Base-by-base conservation (phyloP, 2,329 filamentous ascomycete species). In the Xylariaceae sp. region DNA sequence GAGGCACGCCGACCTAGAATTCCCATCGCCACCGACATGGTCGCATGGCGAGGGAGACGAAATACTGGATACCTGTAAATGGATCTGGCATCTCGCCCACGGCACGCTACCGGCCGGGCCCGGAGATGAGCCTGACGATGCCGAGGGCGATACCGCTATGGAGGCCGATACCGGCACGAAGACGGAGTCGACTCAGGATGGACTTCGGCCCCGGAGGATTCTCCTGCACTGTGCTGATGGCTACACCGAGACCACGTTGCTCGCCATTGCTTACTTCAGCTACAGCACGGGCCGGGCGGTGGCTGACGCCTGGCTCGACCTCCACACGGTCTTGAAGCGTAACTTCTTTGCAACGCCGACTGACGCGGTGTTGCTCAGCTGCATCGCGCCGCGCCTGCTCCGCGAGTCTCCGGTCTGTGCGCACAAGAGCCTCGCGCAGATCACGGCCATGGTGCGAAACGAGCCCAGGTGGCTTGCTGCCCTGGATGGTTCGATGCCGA, bases 261-360 rank as follows among this genome's bases (percentile, higher is more conserved):
- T 98, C 13, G 88, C 78, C 2, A 78, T 98, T 27, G 87, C 90
- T 8, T 98, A 98, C 63, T 88, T 83, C 59, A 94, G 94, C 73
- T 98, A 88, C 62, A 87, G 85, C 38, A 87, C 92, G 46, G 88
- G 87, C 5, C 70, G 80, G 9, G 76, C 89, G 0, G 76, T 90
- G 0, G 84, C 89, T 18, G 79, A 88, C 40, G 89, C 92, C 7
- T 97, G 89, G 89, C 70, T 97, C 8, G 74, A 79, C 43, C 69
- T 98, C 34, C 92, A 98, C 59, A 81, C 81, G 9, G 73, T 79
- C 9, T 87, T 85, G 60, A 73, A 78, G 40, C 84, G 92, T 43
- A 97, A 98, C 58, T 96, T 97, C 67, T 98, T 98, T 58, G 88
- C 92, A 0, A 97, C 97, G 52, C 84, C 86, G 1, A 87, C 86